Evolutionary conservation across 371 early-diverging fungal genomes (phyloP), one percentile per base, ranked within the genome.

Genomic region (Mortierella polycephala): DNA sequence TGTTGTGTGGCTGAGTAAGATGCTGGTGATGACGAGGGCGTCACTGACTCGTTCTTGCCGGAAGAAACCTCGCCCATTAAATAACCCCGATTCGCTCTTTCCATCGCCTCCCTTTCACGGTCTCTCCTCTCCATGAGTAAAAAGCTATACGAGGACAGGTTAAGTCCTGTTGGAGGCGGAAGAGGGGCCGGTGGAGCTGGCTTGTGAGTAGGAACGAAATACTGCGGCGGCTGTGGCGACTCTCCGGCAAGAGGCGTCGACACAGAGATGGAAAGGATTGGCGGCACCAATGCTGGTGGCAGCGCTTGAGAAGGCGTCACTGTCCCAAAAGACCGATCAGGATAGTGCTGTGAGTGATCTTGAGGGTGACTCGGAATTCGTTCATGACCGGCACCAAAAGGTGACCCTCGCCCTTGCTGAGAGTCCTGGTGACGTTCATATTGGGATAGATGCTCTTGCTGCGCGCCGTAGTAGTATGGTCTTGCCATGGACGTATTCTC

Each of bases 71-170:
- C 77, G 13, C 64, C 64, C 46, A 61, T 62, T 49, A 77, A 37
- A 47, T 67, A 77, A 2, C 71, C 71, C 47, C 69, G 61, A 23
- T 79, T 79, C 11, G 80, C 80, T 46, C 67, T 57, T 42, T 79
- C 80, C 64, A 73, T 67, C 7, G 80, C 80, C 30, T 79, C 80
- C 44, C 80, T 73, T 30, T 79, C 80, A 14, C 80, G 80, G 47
- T 79, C 80, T 44, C 80, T 53, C 57, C 73, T 79, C 64, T 79
- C 80, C 80, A 79, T 79, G 39, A 79, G 44, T 52, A 79, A 39
- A 37, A 79, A 79, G 45, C 80, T 69, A 46, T 73, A 79, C 10
- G 80, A 79, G 9, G 80, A 79, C 21, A 79, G 57, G 53, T 79
- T 79, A 23, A 79, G 70, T 20, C 80, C 80, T 11, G 80, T 37